Evolutionary conservation across 1,284 basidiomycete species (phyloP).

Genomic region (Ganoderma resinaceum): DNA sequence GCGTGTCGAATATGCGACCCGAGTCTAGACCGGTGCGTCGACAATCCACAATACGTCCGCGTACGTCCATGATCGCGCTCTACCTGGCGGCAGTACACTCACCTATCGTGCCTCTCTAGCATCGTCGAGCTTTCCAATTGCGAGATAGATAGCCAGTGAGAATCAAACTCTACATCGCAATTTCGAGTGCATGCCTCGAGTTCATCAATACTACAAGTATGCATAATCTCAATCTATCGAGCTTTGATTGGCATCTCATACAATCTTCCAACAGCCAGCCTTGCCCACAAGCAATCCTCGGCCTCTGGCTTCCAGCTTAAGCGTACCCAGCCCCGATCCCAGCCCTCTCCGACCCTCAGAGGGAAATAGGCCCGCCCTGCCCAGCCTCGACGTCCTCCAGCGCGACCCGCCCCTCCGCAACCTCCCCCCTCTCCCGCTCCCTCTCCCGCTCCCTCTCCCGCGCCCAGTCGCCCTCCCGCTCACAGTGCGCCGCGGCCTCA

Average conservation of each 20-base stretch:
- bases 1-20: not conserved
- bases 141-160: not conserved
- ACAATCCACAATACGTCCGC: too few relatives aligned
- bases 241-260: not conserved
- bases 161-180: not conserved
- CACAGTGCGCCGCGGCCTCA: slow-evolving; percentile 3
- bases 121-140: not conserved
- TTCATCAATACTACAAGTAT: not conserved
- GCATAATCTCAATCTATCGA: not conserved
- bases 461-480: not conserved
- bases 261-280: not conserved
- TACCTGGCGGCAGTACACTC: not conserved
- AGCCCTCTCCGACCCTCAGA: not conserved
- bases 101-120: not conserved
- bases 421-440: not conserved
- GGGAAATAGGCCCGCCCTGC: not conserved
- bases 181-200: not conserved
- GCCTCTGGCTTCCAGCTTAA: not conserved
- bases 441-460: not conserved
- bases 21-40: not conserved
- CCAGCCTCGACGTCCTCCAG: slow-evolving; percentile 5
- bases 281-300: not conserved
- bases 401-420: not conserved
- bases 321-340: not conserved
- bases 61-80: not conserved